Percentiles rank a stretch among this genome's conserved stretches.
phyloP scores from a whole-genome alignment of 164 flowering plant species.

The Tetracentron sinense region DNA sequence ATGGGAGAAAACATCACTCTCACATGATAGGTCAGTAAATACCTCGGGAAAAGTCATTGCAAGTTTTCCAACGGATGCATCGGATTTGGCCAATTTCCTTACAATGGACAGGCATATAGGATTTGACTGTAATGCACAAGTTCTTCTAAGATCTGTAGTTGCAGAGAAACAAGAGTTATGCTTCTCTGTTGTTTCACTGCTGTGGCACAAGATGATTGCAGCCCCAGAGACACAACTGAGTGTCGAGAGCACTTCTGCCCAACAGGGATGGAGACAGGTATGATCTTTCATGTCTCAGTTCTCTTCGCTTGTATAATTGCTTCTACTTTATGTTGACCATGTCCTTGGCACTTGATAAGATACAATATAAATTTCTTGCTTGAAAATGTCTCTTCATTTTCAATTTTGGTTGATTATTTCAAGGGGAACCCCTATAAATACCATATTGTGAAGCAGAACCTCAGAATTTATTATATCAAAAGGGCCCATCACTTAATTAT shows the following conservation, averaged over 20 bases:
- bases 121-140: conserved; percentile 68
- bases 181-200: conserved; percentile 86
- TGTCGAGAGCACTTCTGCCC: conserved; percentile 96
- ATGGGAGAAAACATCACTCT: conserved; percentile 31
- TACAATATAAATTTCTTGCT: too few relatives aligned
- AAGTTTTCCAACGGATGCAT: conserved; percentile 71
- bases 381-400: too few relatives aligned
- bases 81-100: conserved; percentile 90
- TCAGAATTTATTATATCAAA: not conserved
- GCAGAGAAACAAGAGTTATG: conserved; percentile 84
- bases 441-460: not conserved
- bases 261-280: conserved; percentile 99
- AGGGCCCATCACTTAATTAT: too few relatives aligned
- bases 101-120: conserved; percentile 87
- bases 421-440: not conserved
- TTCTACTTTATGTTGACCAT: not conserved
- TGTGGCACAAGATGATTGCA: conserved; percentile 88
- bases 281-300: not conserved
- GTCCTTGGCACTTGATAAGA: not conserved
- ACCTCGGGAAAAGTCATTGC: conserved; percentile 44
- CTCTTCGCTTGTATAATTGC: conserved; percentile 1
- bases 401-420: not conserved
- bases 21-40: conserved; percentile 36
- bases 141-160: conserved; percentile 70
- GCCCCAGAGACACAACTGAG: conserved; percentile 81